phyloP scores from a whole-genome alignment of 2,329 filamentous ascomycete species.

The Fusarium abutilonis region DNA sequence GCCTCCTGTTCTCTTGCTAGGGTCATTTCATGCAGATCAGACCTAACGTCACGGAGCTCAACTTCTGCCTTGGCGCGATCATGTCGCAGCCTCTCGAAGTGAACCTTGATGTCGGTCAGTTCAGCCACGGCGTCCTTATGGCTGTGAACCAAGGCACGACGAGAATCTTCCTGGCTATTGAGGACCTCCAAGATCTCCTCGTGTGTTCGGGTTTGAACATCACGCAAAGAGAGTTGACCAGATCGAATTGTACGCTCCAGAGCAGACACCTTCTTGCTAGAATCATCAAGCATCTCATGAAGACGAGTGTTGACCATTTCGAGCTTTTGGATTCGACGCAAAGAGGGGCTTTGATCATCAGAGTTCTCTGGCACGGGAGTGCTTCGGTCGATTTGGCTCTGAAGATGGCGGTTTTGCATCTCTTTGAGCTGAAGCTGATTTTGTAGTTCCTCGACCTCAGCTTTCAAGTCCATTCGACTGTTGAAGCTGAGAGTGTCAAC shows the following conservation, averaged over 20 bases:
- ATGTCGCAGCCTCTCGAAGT: slow-evolving; percentile 88
- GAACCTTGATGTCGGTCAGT: slow-evolving; percentile 83
- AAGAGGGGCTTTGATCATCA: slow-evolving; percentile 82
- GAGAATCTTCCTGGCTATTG: slow-evolving; percentile 90
- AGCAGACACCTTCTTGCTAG: slow-evolving; percentile 87
- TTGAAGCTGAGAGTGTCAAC: slow-evolving; percentile 84
- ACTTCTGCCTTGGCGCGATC: slow-evolving; percentile 82
- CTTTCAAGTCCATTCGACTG: slow-evolving; percentile 88
- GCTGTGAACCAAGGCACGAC: slow-evolving; percentile 80
- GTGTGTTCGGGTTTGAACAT: slow-evolving; percentile 92
- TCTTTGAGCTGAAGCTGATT: slow-evolving; percentile 93
- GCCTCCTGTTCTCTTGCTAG: slow-evolving; percentile 85
- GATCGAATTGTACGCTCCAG: slow-evolving; percentile 87
- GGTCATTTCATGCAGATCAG: slow-evolving; percentile 83
- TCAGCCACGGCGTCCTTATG: slow-evolving; percentile 89
- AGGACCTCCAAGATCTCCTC: slow-evolving; percentile 93
- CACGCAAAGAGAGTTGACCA: slow-evolving; percentile 87
- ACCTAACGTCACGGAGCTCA: slow-evolving; percentile 83
- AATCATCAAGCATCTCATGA: slow-evolving; percentile 95
- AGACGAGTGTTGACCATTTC: slow-evolving; percentile 91
- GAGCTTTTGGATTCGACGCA: slow-evolving; percentile 85
- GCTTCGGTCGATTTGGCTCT: slow-evolving; percentile 81
- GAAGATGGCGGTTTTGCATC: slow-evolving; percentile 94
- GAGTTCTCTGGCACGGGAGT: slow-evolving; percentile 70
- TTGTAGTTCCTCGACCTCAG: slow-evolving; percentile 90